Conservation (phyloP, 2,329 filamentous ascomycete species). For the Phialocephala subalpina region DNA sequence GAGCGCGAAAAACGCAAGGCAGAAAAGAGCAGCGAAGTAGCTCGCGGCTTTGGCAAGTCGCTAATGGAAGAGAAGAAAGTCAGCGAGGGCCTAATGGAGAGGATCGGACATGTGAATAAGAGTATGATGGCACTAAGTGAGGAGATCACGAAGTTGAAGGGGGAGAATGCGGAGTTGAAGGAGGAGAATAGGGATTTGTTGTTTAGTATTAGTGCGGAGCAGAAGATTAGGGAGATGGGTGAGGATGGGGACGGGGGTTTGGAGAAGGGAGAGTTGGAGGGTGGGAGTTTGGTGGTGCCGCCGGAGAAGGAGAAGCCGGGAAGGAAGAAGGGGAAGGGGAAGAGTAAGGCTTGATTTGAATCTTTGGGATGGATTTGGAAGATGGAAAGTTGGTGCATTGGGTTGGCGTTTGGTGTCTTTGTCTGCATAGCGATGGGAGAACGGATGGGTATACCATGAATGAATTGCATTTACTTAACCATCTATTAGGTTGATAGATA, state of each 20-base stretch:
- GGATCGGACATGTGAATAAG: slow-evolving; percentile 78
- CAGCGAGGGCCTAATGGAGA: slow-evolving; percentile 79
- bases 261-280: slow-evolving; percentile 76
- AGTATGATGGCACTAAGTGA: slow-evolving; percentile 65
- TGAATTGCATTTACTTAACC: not conserved
- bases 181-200: slow-evolving; percentile 88
- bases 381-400: not conserved
- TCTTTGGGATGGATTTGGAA: not conserved
- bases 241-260: slow-evolving; percentile 49
- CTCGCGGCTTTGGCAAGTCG: slow-evolving; percentile 76
- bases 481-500: not conserved
- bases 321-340: slow-evolving; percentile 39
- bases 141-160: slow-evolving; percentile 78
- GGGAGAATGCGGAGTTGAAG: slow-evolving; percentile 85
- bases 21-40: slow-evolving; percentile 76
- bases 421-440: slow-evolving; percentile 4
- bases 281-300: slow-evolving; percentile 74
- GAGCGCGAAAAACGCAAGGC: slow-evolving; percentile 73
- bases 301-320: slow-evolving; percentile 36
- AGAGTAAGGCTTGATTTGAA: slow-evolving; percentile 20
- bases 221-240: slow-evolving; percentile 77
- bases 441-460: slow-evolving; percentile 5
- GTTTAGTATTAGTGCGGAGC: slow-evolving; percentile 86
- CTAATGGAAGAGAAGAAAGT: slow-evolving; percentile 89
- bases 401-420: not conserved